Evolutionary conservation across 2,329 filamentous ascomycete genomes (phyloP), one percentile per base, ranked within the genome.

Genomic region (Colletotrichum nymphaeae): DNA sequence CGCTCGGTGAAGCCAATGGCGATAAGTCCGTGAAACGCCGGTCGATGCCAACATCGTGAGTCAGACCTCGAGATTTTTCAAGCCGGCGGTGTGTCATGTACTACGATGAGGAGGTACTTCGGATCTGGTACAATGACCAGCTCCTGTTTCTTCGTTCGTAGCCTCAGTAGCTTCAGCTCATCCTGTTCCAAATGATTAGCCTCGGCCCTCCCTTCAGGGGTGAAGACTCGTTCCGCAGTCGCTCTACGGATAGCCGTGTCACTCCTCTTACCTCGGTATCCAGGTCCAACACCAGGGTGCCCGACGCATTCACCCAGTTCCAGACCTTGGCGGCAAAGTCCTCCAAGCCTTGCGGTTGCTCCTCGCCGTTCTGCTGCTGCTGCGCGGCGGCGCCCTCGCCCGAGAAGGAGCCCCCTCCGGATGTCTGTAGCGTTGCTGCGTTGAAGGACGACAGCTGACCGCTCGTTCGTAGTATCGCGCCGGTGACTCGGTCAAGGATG

Each of bases 141-240:
- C 82, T 97, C 94, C 77, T 95, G 93, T 82, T 94, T 95, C 85
- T 92, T 95, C n/a, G 94, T 96, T 76, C 94, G 89, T 76, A 97
- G 80, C 75, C 94, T 88, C 64, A 97, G 83, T 60, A 97, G 85
- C 83, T 92, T 95, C 75, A 95, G 83, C 80, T 95, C 94, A 78
- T 97, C 94, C 88, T 93, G 75, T 26, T 28, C 49, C 14, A 24
- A 8, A 19, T 63, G 49, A 55, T 60, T 46, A 72, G 57, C 32
- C 26, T n/a, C 22, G 52, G 30, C 32, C 7, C 42, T 28, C 7
- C 49, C 6, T 28, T 3, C 11, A 30, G n/a, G 22, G 30, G 14
- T 8, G 16, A 16, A 19, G 22, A 14, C 5, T 35, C 42, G 42
- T 19, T 49, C 42, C 42, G 19, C 42, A 49, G 16, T 49, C 42